phyloP scores from a whole-genome alignment of 257 asterid genomes.

The Nicotiana noctiflora region DNA sequence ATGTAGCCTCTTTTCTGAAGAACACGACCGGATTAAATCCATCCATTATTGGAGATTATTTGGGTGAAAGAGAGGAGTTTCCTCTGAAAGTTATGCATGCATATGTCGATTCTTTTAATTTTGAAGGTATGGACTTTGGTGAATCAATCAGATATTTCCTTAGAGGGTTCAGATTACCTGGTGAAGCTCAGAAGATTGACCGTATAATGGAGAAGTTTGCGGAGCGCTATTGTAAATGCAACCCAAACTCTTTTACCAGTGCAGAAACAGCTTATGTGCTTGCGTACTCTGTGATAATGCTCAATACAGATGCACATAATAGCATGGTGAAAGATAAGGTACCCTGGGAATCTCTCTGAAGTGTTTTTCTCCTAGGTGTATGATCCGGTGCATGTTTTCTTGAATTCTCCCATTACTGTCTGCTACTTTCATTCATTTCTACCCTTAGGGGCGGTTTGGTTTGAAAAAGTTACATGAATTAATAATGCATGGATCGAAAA shows the following conservation, averaged over 20 bases:
- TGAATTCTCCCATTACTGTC: background rate
- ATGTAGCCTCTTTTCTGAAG: conserved; percentile 83
- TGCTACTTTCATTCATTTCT: background rate
- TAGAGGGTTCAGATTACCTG: conserved; percentile 94
- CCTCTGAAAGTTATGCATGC: conserved; percentile 97
- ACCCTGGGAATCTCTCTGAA: conserved; percentile 16
- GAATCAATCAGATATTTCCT: conserved; percentile 92
- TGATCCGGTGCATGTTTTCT: background rate
- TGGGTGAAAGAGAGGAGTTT: conserved; percentile 96
- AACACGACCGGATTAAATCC: conserved; percentile 82
- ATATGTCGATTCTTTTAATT: conserved; percentile 91
- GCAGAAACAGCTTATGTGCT: conserved; percentile 99
- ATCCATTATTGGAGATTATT: conserved; percentile 88
- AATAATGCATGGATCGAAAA: no score
- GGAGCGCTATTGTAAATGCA: conserved; percentile 97
- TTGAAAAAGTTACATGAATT: no score
- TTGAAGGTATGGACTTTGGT: conserved; percentile 85
- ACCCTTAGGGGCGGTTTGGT: no score
- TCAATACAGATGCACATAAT: conserved; percentile 98
- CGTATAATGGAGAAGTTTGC: conserved; percentile 99
- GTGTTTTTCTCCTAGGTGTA: background rate
- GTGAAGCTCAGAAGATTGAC: conserved; percentile 98
- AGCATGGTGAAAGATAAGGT: conserved; percentile 99
- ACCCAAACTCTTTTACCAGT: conserved; percentile 77
- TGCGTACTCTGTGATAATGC: conserved; percentile 98